A percentile compares a stretch with the other conserved stretches of the same genome.
Conservation (phyloP, 2,329 filamentous ascomycete genomes). For the Bipolaris sorokiniana region DNA sequence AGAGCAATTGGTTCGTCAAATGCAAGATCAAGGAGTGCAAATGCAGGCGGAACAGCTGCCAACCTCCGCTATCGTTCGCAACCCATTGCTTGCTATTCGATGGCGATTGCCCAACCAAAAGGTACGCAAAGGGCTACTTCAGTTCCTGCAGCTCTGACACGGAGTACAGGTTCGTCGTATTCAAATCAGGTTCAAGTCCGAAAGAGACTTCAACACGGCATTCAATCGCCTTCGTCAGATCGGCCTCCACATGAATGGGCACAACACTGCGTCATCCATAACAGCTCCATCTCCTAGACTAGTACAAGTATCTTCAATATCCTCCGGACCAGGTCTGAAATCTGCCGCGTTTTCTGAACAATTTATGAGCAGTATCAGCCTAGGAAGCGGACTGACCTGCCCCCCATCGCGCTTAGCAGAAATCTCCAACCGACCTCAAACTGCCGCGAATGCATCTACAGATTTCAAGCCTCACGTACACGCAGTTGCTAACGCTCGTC, state of each 20-base stretch:
- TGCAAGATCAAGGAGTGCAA: conserved; percentile 34
- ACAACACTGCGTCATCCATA: conserved; percentile 18
- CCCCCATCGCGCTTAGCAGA: conserved; percentile 37
- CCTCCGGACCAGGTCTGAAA: background rate
- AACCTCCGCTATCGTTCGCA: conserved; percentile 52
- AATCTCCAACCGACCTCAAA: conserved; percentile 32
- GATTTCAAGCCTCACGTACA: conserved; percentile 16
- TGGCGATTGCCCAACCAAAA: conserved; percentile 47
- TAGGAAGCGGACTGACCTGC: conserved; percentile 25
- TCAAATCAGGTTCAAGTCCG: conserved; percentile 53
- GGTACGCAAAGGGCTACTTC: conserved; percentile 27
- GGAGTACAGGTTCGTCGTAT: conserved; percentile 49
- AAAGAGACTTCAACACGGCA: conserved; percentile 46
- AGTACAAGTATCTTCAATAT: conserved; percentile 2
- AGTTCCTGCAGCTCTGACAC: conserved; percentile 10
- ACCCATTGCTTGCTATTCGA: conserved; percentile 50
- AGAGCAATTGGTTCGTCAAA: conserved; percentile 24
- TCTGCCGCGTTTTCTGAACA: conserved; percentile 4
- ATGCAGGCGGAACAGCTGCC: conserved; percentile 51
- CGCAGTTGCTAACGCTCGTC: conserved; percentile 20
- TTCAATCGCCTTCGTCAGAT: conserved; percentile 41
- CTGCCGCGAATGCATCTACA: conserved; percentile 23
- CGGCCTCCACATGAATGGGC: conserved; percentile 41
- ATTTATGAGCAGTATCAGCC: background rate
- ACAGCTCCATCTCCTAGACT: conserved; percentile 17